Evolutionary conservation across 495 filamentous ascomycete genomes (phyloP).

Genomic region (Hyaloscypha hepaticicola): DNA sequence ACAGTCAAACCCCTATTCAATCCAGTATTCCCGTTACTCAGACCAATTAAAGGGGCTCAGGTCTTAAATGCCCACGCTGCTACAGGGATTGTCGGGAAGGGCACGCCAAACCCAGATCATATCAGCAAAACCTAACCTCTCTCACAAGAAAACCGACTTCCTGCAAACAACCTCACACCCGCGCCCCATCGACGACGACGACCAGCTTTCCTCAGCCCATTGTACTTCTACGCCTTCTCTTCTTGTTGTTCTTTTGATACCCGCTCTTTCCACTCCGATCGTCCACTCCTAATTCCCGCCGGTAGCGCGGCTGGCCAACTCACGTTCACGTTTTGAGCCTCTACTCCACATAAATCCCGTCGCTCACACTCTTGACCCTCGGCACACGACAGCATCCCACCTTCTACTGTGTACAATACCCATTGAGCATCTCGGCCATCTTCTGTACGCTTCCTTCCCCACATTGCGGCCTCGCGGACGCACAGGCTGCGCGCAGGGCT

Average conservation of each 20-base stretch:
- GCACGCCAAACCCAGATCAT: conserved; percentile 15
- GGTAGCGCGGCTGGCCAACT: conserved; percentile 18
- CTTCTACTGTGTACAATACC: conserved; percentile 19
- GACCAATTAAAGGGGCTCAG: background rate
- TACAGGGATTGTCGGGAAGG: conserved; percentile 13
- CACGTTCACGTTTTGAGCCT: conserved; percentile 21
- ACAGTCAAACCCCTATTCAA: background rate
- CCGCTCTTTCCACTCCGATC: conserved; percentile 14
- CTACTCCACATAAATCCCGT: conserved; percentile 10
- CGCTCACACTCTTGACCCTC: background rate
- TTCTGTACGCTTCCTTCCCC: conserved; percentile 19
- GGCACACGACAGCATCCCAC: conserved; percentile 13
- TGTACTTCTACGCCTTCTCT: conserved; percentile 26
- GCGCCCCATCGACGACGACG: conserved; percentile 8
- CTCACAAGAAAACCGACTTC: conserved; percentile 11
- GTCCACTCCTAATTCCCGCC: conserved; percentile 3
- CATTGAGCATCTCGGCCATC: conserved; percentile 12
- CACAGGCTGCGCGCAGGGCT: conserved; percentile 21
- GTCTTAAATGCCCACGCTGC: background rate
- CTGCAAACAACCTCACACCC: conserved; percentile 7
- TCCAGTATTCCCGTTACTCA: background rate
- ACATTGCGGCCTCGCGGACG: background rate
- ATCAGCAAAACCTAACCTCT: conserved; percentile 20
- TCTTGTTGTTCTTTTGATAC: conserved; percentile 31
- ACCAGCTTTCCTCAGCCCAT: background rate